These are phyloP conservation scores for Clitocybe nebularis DNA, from an alignment of 1,284 basidiomycete genomes.

Conservation along the genomic window DNA sequence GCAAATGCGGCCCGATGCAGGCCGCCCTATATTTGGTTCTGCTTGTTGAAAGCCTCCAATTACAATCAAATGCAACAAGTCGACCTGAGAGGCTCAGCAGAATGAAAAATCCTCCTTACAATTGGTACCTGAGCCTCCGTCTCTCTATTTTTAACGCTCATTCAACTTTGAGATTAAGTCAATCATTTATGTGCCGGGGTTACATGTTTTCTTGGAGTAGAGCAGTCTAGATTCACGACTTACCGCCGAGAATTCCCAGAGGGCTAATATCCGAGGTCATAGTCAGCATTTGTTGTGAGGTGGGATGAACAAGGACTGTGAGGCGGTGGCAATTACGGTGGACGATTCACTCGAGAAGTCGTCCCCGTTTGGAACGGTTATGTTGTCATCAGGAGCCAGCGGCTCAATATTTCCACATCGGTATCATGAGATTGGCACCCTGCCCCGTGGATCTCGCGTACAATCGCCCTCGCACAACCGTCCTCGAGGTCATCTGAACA, in stretches of 20 bases:
- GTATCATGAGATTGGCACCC: not conserved
- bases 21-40: not conserved
- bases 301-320: not conserved
- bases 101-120: not conserved
- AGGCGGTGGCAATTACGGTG: not conserved
- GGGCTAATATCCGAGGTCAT: not conserved
- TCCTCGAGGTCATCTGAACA: not conserved
- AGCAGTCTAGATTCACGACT: not conserved
- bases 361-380: not conserved
- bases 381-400: not conserved
- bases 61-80: not conserved
- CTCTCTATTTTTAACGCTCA: too few relatives aligned
- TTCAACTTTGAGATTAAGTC: not conserved
- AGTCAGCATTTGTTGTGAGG: not conserved
- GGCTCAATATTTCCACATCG: not conserved
- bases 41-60: not conserved
- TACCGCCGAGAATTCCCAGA: not conserved
- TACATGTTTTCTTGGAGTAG: not conserved
- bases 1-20: not conserved
- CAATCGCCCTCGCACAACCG: not conserved
- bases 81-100: not conserved
- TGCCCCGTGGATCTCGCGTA: conserved; percentile 1
- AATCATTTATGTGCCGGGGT: not conserved
- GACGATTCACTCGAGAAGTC: not conserved
- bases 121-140: not conserved